Evolutionary conservation across 2,329 filamentous ascomycete genomes (phyloP).

Genomic region (Xylaria sp.): DNA sequence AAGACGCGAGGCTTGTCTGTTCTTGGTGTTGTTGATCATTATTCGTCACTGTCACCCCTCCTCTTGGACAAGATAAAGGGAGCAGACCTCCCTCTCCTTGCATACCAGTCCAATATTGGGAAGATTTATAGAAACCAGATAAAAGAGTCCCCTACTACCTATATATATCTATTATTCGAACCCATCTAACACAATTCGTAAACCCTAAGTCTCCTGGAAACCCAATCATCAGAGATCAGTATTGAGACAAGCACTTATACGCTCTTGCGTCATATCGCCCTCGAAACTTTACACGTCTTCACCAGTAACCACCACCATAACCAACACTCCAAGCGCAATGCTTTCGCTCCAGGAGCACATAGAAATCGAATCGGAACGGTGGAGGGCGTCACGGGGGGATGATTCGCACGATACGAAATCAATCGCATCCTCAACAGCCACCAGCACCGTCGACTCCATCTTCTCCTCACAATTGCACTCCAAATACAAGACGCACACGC

Average conservation of each 20-base stretch:
- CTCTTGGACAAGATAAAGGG: conserved; percentile 29
- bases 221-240: not conserved
- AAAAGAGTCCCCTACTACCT: conserved; percentile 18
- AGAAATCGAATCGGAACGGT: conserved; percentile 43
- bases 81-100: conserved; percentile 16
- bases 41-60: conserved; percentile 31
- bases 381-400: conserved; percentile 38
- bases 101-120: not conserved
- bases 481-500: conserved; percentile 34
- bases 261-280: conserved; percentile 30
- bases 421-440: conserved; percentile 31
- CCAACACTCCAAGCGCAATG: conserved; percentile 38
- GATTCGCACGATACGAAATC: conserved; percentile 32
- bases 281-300: conserved; percentile 6
- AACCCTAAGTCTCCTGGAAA: not conserved
- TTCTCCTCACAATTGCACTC: conserved; percentile 43
- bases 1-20: conserved; percentile 27
- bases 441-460: conserved; percentile 32
- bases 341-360: conserved; percentile 44
- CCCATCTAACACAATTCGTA: not conserved
- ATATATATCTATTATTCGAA: not conserved
- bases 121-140: conserved; percentile 25
- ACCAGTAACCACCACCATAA: conserved; percentile 25
- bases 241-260: conserved; percentile 10
- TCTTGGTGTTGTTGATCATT: conserved; percentile 32